phyloP scores from a whole-genome alignment of 1,139 yeast species.

The Protomyces gravidus region DNA sequence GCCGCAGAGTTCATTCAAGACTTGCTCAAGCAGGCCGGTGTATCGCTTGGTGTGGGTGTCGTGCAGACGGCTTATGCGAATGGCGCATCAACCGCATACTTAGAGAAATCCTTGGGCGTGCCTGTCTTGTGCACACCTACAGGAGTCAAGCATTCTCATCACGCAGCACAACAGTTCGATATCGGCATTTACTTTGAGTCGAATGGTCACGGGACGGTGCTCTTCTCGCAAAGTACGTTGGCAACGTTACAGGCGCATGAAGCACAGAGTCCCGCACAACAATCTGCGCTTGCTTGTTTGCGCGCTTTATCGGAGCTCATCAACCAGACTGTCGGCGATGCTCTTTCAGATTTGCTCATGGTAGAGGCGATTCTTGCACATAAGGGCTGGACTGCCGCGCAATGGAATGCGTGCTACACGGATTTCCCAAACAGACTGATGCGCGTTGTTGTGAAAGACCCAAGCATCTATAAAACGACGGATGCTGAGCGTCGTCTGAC shows the following conservation, averaged over 20 bases:
- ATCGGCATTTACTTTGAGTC: constrained; percentile 96
- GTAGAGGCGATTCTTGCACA: constrained; percentile 63
- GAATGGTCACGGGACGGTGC: constrained; percentile 97
- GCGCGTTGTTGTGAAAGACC: constrained; percentile 78
- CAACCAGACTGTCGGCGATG: constrained; percentile 97
- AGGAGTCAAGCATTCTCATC: constrained; percentile 94
- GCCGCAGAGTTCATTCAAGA: constrained; percentile 66
- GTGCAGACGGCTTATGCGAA: constrained; percentile 98
- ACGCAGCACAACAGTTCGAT: constrained; percentile 75
- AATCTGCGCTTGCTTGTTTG: constrained; percentile 51
- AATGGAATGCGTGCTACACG: constrained; percentile 72
- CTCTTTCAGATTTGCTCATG: constrained; percentile 79
- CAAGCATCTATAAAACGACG: constrained; percentile 73
- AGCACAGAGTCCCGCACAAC: constrained; percentile 42
- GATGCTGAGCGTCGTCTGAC: constrained; percentile 77
- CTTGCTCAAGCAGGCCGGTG: constrained; percentile 46
- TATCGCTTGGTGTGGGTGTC: constrained; percentile 59
- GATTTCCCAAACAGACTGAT: constrained; percentile 83
- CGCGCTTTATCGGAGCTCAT: constrained; percentile 62
- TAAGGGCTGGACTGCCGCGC: constrained; percentile 54
- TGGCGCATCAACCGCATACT: constrained; percentile 77
- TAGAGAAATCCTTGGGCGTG: constrained; percentile 57
- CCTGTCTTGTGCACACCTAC: constrained; percentile 91
- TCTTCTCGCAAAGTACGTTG: constrained; percentile 63
- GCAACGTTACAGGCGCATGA: constrained; percentile 39